These are phyloP conservation scores for Penicillium rolfsii DNA, from an alignment of 2,329 filamentous ascomycete genomes.

Conservation along the genomic window DNA sequence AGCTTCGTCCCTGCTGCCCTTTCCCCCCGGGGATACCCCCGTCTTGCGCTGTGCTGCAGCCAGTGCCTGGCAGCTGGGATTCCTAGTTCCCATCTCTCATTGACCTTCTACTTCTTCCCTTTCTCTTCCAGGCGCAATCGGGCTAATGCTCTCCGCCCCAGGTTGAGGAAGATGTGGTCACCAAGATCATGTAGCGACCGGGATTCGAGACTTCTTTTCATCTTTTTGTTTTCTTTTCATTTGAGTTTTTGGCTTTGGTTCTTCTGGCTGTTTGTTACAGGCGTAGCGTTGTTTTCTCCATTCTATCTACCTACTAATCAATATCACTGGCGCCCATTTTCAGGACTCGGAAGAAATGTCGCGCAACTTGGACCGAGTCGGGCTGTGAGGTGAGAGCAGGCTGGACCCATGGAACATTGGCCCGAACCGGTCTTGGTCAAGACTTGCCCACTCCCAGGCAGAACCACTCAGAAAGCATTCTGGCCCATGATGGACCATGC, in stretches of 20 bases:
- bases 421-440: not conserved
- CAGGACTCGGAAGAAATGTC: slow-evolving; percentile 38
- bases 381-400: slow-evolving; percentile 25
- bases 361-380: slow-evolving; percentile 33
- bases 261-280: slow-evolving; percentile 16
- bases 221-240: slow-evolving; percentile 17
- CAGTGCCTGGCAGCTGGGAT: not conserved
- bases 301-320: slow-evolving; percentile 34
- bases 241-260: slow-evolving; percentile 26
- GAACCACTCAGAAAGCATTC: not conserved
- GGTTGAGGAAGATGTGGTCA: slow-evolving; percentile 84
- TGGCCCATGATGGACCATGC: not conserved
- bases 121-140: slow-evolving; percentile 22
- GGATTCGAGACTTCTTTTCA: slow-evolving; percentile 17
- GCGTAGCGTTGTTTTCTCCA: slow-evolving; percentile 5
- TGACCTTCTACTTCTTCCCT: slow-evolving; percentile 1
- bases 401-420: slow-evolving; percentile 2
- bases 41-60: not conserved
- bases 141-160: slow-evolving; percentile 56
- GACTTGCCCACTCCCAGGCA: not conserved
- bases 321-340: slow-evolving; percentile 31
- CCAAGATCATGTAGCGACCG: slow-evolving; percentile 76
- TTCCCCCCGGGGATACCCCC: not conserved
- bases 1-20: slow-evolving; percentile 9
- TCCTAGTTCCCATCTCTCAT: not conserved